Percentiles rank a stretch among this genome's conserved stretches.
These are phyloP conservation scores for Podospora pseudoanserina DNA, from an alignment of 495 filamentous ascomycete species.

Conservation along the genomic window DNA sequence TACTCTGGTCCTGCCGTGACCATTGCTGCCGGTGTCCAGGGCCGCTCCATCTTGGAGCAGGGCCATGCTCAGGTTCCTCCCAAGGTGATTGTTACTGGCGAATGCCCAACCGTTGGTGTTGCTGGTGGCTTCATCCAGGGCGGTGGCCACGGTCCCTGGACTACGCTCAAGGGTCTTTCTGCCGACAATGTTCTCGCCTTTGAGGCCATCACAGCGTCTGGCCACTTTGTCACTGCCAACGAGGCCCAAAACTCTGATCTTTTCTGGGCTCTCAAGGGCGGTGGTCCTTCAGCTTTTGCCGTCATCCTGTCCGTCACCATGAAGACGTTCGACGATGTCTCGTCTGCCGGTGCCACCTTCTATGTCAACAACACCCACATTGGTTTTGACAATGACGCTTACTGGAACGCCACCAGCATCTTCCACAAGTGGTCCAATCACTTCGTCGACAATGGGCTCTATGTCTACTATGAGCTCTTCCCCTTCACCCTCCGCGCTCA, in stretches of 20 bases:
- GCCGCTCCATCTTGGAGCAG: slow-evolving; percentile 41
- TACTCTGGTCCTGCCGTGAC: slow-evolving; percentile 41
- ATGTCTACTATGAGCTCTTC: slow-evolving; percentile 39
- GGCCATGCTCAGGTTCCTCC: slow-evolving; percentile 40
- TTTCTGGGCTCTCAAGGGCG: slow-evolving; percentile 57
- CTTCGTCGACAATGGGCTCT: slow-evolving; percentile 44
- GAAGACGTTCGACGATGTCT: slow-evolving; percentile 41
- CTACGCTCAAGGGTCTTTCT: slow-evolving; percentile 54
- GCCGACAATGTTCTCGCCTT: slow-evolving; percentile 54
- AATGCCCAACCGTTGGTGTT: slow-evolving; percentile 48
- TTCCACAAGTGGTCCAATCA: slow-evolving; percentile 47
- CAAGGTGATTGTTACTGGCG: slow-evolving; percentile 47
- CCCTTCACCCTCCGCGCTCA: slow-evolving; percentile 25
- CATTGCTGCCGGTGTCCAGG: slow-evolving; percentile 57
- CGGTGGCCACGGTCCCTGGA: slow-evolving; percentile 59
- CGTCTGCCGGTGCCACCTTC: slow-evolving; percentile 32
- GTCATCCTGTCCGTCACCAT: slow-evolving; percentile 51
- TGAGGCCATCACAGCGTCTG: slow-evolving; percentile 53
- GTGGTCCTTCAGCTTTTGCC: slow-evolving; percentile 51
- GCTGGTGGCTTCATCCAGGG: slow-evolving; percentile 55
- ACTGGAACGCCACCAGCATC: slow-evolving; percentile 41
- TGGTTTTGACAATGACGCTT: slow-evolving; percentile 25
- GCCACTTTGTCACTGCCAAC: slow-evolving; percentile 24
- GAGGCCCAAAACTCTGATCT: slow-evolving; percentile 41
- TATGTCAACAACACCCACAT: slow-evolving; percentile 32